phyloP scores from a whole-genome alignment of 2,329 filamentous ascomycete genomes.

The Zelopaecilomyces penicillatus region DNA sequence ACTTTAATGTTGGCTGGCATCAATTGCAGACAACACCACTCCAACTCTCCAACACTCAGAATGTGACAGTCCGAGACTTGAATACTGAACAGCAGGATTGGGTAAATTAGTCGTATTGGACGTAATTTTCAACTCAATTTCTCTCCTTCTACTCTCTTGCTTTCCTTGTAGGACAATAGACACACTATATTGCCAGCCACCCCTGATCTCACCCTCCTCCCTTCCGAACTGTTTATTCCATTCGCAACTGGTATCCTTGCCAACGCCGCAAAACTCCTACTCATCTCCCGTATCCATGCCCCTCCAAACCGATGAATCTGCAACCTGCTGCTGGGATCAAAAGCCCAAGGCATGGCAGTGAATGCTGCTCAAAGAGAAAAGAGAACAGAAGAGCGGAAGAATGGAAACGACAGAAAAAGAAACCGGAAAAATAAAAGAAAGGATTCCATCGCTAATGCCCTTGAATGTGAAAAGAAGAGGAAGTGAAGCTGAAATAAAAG shows the following conservation, averaged over 20 bases:
- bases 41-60: too few species aligned
- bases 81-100: too few species aligned
- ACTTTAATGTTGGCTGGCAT: too few species aligned
- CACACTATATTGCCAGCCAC: too few species aligned
- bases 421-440: constrained; percentile 10
- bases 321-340: too few species aligned
- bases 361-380: neutral
- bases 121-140: too few species aligned
- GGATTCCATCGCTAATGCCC: constrained; percentile 2
- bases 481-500: constrained; percentile 8
- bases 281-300: neutral
- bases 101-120: too few species aligned
- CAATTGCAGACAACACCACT: too few species aligned
- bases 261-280: constrained; percentile 2
- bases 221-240: neutral
- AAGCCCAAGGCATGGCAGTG: too few species aligned
- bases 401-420: constrained; percentile 8
- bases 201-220: neutral
- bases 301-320: neutral
- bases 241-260: constrained; percentile 3
- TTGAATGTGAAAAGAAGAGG: constrained; percentile 10
- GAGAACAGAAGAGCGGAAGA: constrained; percentile 4
- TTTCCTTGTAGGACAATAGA: too few species aligned
- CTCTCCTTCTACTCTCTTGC: too few species aligned
- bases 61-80: too few species aligned